Evolutionary conservation across 2,329 filamentous ascomycete genomes (phyloP), one percentile per base, ranked within the genome.

Genomic region (Periconia digitata): DNA sequence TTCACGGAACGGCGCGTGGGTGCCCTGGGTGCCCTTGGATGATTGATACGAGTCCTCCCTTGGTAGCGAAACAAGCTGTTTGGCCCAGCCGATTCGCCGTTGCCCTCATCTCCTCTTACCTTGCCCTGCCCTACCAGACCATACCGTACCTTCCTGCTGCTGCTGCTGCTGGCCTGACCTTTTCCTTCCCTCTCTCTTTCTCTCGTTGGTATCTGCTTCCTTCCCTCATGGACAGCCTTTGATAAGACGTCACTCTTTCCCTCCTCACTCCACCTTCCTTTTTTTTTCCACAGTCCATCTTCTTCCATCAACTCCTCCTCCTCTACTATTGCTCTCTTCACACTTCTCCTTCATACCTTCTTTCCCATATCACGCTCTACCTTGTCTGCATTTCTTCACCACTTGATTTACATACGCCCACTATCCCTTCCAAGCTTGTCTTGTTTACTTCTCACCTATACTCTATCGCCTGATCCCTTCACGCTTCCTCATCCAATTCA

Each of bases 381-480:
- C n/a, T n/a, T n/a, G n/a, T n/a, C n/a, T n/a, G n/a, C n/a, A n/a
- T n/a, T n/a, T n/a, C n/a, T n/a, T n/a, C n/a, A n/a, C n/a, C n/a
- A n/a, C n/a, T n/a, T n/a, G n/a, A n/a, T n/a, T n/a, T n/a, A n/a
- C n/a, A n/a, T n/a, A n/a, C n/a, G n/a, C n/a, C n/a, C n/a, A n/a
- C n/a, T n/a, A n/a, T n/a, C n/a, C n/a, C n/a, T n/a, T n/a, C n/a
- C n/a, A n/a, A n/a, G n/a, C n/a, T n/a, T n/a, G n/a, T n/a, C n/a
- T n/a, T n/a, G n/a, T n/a, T n/a, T n/a, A n/a, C 2, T 13, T 39
- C 37, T 17, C n/a, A 7, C 16, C 24, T n/a, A 35, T 27, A 34
- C 50, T 49, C 42, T 40, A 32, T 10, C 34, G 42, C 45, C 43
- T 46, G 36, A 46, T 36, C 45, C 47, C 46, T 23, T 42, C 36